phyloP scores from a whole-genome alignment of 805 yeast species.

The Lachancea meyersii region DNA sequence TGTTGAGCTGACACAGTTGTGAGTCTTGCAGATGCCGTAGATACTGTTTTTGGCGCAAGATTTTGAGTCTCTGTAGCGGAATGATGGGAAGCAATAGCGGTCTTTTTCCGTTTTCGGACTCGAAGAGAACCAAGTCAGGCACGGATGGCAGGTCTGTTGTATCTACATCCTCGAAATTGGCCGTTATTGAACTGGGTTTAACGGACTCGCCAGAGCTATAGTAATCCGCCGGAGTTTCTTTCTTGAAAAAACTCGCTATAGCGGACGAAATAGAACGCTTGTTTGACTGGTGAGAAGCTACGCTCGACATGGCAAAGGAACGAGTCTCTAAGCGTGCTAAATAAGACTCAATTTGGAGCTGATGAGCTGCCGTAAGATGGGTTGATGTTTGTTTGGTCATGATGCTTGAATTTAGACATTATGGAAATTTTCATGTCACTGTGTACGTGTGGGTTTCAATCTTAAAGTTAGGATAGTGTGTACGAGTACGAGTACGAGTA shows the following conservation, averaged over 20 bases:
- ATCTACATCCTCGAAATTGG: not conserved
- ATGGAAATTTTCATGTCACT: not conserved
- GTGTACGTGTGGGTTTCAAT: no score
- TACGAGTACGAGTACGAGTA: no score
- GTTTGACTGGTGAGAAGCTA: slow-evolving; percentile 1
- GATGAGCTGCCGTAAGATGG: not conserved
- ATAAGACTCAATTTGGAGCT: not conserved
- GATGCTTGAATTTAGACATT: not conserved
- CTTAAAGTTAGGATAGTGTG: no score
- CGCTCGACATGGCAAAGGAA: slow-evolving; percentile 4
- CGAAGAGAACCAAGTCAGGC: slow-evolving; percentile 14
- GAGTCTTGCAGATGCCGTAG: slow-evolving; percentile 9
- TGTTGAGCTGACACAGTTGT: not conserved
- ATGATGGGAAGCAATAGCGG: slow-evolving; percentile 30
- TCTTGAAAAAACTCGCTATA: slow-evolving; percentile 20
- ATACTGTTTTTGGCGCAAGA: slow-evolving; percentile 26
- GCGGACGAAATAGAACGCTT: slow-evolving; percentile 29
- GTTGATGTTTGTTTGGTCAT: not conserved
- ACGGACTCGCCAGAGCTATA: not conserved
- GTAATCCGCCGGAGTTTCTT: slow-evolving; percentile 3
- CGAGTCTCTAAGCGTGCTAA: not conserved
- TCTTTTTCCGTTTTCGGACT: slow-evolving; percentile 15
- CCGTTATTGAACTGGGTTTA: slow-evolving; percentile 1
- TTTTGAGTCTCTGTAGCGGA: slow-evolving; percentile 28
- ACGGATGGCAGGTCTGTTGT: slow-evolving; percentile 3